Evolutionary conservation across 2,329 filamentous ascomycete species (phyloP).

Genomic region (Stemphylium beticola): DNA sequence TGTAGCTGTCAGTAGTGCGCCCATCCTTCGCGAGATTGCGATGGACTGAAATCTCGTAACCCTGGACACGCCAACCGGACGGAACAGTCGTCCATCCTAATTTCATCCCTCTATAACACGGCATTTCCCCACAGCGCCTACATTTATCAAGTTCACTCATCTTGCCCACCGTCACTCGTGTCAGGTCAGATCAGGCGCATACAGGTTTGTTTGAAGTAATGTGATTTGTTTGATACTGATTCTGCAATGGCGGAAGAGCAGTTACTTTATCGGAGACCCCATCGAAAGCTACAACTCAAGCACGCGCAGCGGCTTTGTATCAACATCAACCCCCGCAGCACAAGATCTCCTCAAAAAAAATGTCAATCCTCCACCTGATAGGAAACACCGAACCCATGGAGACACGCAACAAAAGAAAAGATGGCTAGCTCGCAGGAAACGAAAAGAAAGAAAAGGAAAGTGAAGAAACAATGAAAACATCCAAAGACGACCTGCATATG

Average conservation of each 20-base stretch:
- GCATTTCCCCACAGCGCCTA: background rate
- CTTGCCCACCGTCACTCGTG: background rate
- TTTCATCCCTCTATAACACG: slow-evolving; percentile 11
- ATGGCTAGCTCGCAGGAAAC: slow-evolving; percentile 21
- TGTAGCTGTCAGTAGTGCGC: background rate
- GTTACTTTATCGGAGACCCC: slow-evolving; percentile 28
- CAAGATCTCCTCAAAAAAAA: slow-evolving; percentile 24
- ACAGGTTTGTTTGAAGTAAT: slow-evolving; percentile 20
- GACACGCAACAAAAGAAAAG: slow-evolving; percentile 21
- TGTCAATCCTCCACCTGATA: slow-evolving; percentile 18
- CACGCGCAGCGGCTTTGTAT: slow-evolving; percentile 43
- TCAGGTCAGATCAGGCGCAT: background rate
- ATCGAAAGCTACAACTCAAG: slow-evolving; percentile 34
- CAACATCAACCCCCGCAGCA: slow-evolving; percentile 28
- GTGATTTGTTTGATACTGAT: slow-evolving; percentile 34
- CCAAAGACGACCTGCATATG: slow-evolving; percentile 22
- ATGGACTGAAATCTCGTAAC: slow-evolving; percentile 11
- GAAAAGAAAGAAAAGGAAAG: slow-evolving; percentile 16
- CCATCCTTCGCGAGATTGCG: slow-evolving; percentile 10
- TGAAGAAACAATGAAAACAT: slow-evolving; percentile 14
- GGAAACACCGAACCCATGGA: slow-evolving; percentile 26
- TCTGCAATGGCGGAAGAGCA: slow-evolving; percentile 26
- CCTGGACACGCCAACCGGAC: background rate
- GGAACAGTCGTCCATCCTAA: slow-evolving; percentile 11
- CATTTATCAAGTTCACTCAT: background rate